Base-by-base conservation (phyloP, 768 basidiomycete genomes). In the Tricholoma furcatifolium region DNA sequence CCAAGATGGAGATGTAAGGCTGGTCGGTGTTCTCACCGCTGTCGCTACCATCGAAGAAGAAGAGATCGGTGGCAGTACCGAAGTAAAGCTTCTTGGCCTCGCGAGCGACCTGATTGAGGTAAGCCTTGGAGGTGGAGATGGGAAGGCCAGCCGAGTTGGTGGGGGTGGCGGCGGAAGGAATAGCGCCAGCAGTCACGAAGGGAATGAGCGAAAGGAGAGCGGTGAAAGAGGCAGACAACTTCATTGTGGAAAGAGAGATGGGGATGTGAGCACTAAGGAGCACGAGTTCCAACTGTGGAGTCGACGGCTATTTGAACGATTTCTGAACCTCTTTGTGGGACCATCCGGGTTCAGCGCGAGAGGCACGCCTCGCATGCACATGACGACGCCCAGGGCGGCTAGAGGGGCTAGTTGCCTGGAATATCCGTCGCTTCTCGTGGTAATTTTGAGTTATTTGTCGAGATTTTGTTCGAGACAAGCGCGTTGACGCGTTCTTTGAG, bases 1-100 rank as follows among this genome's bases (percentile, higher is more conserved):
- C 61, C 36, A 79, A 65, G 46, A 70, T 66, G 7, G 67, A 62
- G 12, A 66, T 65, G 62, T 79, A 79, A 1, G 73, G 56, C 0
- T 66, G 55, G 57, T 78, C 73, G 17, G 64, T 70, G 39, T 78
- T 66, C 61, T 79, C 77, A 38, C 64, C 20, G 6, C 20, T 32
- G 17, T 32, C 43, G 18, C 30, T 18, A 10, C 4, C 60, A 58
- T 75, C 76, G 65, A 27, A 3, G 27, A 27, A 27, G 27, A 27
- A 27, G 27, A 27, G 27, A 7, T 79, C 77, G 2, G 76, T 77
- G 20, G 78, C 78, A n/a, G 73, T 67, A 20, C 78, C 78, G 53
- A 80, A 79, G 69, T 79, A 79, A 20, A 69, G 64, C 61, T 77
- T 77, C 20, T 74, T 72, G 11, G 73, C 69, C 11, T 71, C 65